These are phyloP conservation scores for Naematelia aurantialba DNA, from an alignment of 768 basidiomycete genomes.

Conservation along the genomic window DNA sequence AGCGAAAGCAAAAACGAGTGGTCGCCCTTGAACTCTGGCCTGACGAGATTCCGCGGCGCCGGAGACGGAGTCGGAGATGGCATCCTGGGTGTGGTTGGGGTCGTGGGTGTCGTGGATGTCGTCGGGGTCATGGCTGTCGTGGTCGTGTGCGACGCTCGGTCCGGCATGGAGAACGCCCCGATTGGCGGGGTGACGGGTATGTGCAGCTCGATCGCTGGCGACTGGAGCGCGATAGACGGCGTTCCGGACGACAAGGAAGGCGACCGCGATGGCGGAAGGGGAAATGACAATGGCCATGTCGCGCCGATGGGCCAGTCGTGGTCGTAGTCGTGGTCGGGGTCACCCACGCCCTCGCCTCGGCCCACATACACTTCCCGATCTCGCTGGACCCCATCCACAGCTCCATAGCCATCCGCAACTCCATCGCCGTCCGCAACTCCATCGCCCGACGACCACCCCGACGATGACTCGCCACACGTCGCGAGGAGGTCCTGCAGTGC, in stretches of 20 bases:
- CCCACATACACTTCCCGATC: not conserved
- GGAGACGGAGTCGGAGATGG: not conserved
- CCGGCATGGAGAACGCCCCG: not conserved
- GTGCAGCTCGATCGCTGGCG: not conserved
- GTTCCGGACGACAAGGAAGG: not conserved
- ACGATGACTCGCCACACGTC: not conserved
- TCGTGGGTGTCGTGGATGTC: not conserved
- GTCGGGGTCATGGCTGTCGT: not conserved
- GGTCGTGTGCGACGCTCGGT: not conserved
- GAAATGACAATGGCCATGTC: slow-evolving; percentile 1
- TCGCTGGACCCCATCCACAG: not conserved
- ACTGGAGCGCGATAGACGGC: not conserved
- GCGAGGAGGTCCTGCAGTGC: not conserved
- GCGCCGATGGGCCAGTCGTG: too few species aligned
- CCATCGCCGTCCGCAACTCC: not conserved
- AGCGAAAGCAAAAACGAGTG: not conserved
- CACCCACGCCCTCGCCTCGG: not conserved
- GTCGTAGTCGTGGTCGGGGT: too few species aligned
- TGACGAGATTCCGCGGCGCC: not conserved
- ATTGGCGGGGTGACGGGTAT: not conserved
- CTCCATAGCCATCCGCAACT: not conserved
- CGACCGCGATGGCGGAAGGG: slow-evolving; percentile 2
- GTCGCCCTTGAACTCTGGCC: not conserved
- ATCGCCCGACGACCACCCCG: not conserved
- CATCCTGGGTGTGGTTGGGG: not conserved